Evolutionary conservation across 805 yeast genomes (phyloP), one percentile per base, ranked within the genome.

Genomic region (Candida ipomoeae): DNA sequence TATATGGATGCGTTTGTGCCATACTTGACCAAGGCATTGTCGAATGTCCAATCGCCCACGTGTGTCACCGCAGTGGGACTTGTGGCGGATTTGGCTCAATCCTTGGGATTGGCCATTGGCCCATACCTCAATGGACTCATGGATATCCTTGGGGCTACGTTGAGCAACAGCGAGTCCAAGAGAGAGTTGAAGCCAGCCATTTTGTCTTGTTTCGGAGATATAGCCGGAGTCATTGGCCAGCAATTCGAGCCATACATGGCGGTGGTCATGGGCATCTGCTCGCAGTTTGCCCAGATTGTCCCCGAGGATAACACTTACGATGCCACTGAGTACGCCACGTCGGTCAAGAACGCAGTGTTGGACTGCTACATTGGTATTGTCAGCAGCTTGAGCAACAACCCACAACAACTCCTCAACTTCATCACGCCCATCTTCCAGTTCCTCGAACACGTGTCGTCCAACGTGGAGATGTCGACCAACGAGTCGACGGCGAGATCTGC

Each of bases 351-450:
- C 69, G 78, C 98, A 5, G 92, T 91, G n/a, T 76, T 94, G 59
- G 98, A 94, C 67, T 90, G 97, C 36, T 94, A 89, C 65, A 96
- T 91, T 34, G 99, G 99, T 54, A 84, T 94, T 45, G 89, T 92
- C 51, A 90, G 95, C 45, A 97, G 98, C n/a, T 69, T 89, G 61
- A 83, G 81, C 53, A 85, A 80, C 48, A 69, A 74, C 17, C 89
- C 96, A 15, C 80, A 80, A 37, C 78, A 81, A 36, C 67, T 94
- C 42, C 75, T 66, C 55, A 85, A 84, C 40, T 88, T 80, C 66
- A 79, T 87, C 45, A 80, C 81, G 34, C 79, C 84, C 43, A 83
- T 92, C 42, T 84, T 90, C 69, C 80, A 75, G 50, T 86, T 91
- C 62, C 68, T 94, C 60, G 73, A 81, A 56, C 66, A 71, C 38